phyloP scores from a whole-genome alignment of 148 eudicot genomes.

The Linanthus parryae region DNA sequence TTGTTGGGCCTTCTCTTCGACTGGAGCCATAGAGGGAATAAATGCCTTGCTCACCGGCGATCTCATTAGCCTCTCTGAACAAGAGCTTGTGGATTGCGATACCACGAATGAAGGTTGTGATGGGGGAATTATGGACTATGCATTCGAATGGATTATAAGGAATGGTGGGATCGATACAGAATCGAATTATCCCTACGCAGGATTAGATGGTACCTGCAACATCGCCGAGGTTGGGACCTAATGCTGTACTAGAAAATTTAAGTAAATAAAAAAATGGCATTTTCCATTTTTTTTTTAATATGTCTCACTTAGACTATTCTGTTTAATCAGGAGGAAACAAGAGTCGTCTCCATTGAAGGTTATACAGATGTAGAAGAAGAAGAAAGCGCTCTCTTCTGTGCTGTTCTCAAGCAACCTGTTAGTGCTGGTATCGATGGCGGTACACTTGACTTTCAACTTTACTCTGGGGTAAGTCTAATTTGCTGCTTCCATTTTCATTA shows the following conservation, averaged over 20 bases:
- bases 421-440: constrained; percentile 57
- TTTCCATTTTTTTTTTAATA: neutral
- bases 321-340: constrained; percentile 25
- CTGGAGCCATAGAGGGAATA: constrained; percentile 57
- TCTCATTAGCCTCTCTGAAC: constrained; percentile 50
- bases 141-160: constrained; percentile 51
- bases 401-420: constrained; percentile 45
- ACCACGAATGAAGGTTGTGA: constrained; percentile 43
- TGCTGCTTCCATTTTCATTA: neutral
- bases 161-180: constrained; percentile 52
- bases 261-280: neutral
- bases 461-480: constrained; percentile 39
- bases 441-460: constrained; percentile 52
- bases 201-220: constrained; percentile 32
- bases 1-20: constrained; percentile 54
- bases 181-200: constrained; percentile 49
- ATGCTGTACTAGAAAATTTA: neutral
- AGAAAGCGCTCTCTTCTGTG: constrained; percentile 47
- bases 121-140: constrained; percentile 53
- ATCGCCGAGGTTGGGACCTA: constrained; percentile 29
- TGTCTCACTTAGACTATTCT: neutral
- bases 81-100: constrained; percentile 55
- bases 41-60: constrained; percentile 41
- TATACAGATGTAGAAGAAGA: constrained; percentile 40
- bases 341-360: constrained; percentile 38